Percentiles rank a stretch among this genome's conserved stretches.
Evolutionary conservation across 2,329 filamentous ascomycete genomes (phyloP).

Genomic region (Septoria petroselini): DNA sequence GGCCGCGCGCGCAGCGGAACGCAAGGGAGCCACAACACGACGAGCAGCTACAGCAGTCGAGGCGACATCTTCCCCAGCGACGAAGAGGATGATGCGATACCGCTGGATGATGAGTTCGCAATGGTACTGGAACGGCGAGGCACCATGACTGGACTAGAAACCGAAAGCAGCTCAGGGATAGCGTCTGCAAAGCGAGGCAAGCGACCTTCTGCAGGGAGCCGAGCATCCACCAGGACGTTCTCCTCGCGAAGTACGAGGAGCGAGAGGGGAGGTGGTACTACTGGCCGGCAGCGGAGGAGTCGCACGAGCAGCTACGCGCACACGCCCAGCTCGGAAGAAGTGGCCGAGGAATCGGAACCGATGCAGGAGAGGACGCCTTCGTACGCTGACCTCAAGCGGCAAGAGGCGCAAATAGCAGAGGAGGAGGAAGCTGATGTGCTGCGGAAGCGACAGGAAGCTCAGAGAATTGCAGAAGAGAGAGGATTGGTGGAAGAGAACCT

Average conservation of each 20-base stretch:
- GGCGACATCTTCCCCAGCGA: conserved; percentile 90
- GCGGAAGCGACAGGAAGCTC: conserved; percentile 54
- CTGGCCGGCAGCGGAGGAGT: conserved; percentile 22
- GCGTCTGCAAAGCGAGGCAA: conserved; percentile 35
- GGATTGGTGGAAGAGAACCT: conserved; percentile 43
- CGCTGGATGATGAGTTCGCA: conserved; percentile 87
- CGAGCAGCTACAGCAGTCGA: conserved; percentile 79
- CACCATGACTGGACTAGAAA: conserved; percentile 50
- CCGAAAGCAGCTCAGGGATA: conserved; percentile 67
- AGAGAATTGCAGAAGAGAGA: conserved; percentile 53
- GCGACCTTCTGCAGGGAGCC: conserved; percentile 43
- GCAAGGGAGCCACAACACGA: conserved; percentile 73
- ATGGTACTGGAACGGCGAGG: conserved; percentile 69
- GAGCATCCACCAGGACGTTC: conserved; percentile 29
- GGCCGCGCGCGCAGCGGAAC: conserved; percentile 71
- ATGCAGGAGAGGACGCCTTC: conserved; percentile 41
- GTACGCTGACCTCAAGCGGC: conserved; percentile 54
- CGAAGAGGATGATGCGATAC: conserved; percentile 82
- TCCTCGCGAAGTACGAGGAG: conserved; percentile 28
- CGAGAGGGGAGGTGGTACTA: conserved; percentile 14
- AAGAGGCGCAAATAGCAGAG: conserved; percentile 54
- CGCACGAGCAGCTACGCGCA: conserved; percentile 21
- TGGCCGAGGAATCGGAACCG: conserved; percentile 26
- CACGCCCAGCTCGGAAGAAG: conserved; percentile 17
- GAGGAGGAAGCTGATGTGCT: conserved; percentile 58